Percentiles rank a stretch among this genome's conserved stretches.
Conservation (phyloP, 192 early-diverging fungal genomes). For the Powellomyces hirtus region DNA sequence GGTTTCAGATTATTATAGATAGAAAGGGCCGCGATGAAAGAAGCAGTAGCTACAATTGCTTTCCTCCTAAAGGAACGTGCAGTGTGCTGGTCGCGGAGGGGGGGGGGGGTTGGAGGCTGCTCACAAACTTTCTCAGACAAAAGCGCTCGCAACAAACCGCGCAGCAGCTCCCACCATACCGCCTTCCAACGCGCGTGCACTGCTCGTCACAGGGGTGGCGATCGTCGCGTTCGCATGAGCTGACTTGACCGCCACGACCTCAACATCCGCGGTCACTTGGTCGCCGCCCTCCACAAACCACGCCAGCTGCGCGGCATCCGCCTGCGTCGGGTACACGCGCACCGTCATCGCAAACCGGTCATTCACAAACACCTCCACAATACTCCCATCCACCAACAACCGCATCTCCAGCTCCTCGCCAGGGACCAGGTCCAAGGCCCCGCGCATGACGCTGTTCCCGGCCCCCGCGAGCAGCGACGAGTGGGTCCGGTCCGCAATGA, state of each 20-base stretch:
- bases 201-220: not conserved
- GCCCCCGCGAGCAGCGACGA: not conserved
- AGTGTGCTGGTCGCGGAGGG: no score
- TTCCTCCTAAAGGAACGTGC: no score
- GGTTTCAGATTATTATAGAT: no score
- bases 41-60: no score
- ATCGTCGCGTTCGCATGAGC: not conserved
- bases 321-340: not conserved
- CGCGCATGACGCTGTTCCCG: not conserved
- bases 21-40: no score
- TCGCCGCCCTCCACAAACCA: not conserved
- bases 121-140: no score
- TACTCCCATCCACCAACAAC: not conserved
- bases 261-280: not conserved
- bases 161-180: not conserved
- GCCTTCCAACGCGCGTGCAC: not conserved
- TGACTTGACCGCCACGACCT: not conserved
- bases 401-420: not conserved
- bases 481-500: not conserved
- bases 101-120: no score
- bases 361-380: not conserved
- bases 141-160: not conserved
- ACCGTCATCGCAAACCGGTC: not conserved
- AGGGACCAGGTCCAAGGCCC: not conserved
- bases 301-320: not conserved